Percentiles rank a stretch among this genome's conserved stretches.
Evolutionary conservation across 2,329 filamentous ascomycete genomes (phyloP).

Genomic region (Dactylellina cionopaga): DNA sequence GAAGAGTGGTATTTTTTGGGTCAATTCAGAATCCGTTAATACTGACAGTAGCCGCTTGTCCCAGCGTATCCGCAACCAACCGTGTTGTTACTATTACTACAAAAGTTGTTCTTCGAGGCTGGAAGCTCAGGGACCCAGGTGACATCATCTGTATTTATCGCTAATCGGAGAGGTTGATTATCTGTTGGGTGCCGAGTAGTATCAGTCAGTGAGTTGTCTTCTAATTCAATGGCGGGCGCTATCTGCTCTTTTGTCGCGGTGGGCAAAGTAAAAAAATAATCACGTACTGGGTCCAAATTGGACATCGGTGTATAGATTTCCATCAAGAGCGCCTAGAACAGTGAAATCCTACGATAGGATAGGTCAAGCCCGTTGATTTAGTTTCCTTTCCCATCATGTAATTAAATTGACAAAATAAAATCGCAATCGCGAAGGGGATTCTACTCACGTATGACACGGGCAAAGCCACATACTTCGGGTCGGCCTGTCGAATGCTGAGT

Average conservation of each 20-base stretch:
- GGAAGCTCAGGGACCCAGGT: slow-evolving; percentile 27
- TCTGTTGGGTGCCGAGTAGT: no score
- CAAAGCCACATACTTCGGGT: no score
- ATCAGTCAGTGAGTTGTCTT: no score
- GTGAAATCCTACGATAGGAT: no score
- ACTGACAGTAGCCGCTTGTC: slow-evolving; percentile 18
- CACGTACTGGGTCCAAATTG: neutral
- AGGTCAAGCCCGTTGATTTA: no score
- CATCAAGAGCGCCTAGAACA: neutral
- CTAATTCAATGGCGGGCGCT: no score
- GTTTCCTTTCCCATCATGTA: no score
- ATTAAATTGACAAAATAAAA: no score
- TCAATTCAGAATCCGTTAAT: neutral
- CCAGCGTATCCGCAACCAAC: neutral
- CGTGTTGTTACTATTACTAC: neutral
- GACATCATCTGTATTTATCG: neutral
- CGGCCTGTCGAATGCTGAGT: no score
- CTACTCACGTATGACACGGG: no score
- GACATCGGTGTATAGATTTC: neutral
- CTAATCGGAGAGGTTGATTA: neutral
- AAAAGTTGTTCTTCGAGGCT: neutral
- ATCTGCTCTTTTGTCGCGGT: no score
- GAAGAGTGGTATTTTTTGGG: neutral
- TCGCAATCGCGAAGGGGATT: no score
- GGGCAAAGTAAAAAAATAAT: neutral